Evolutionary conservation across 202 grass and related monocot species (phyloP), one percentile per base, ranked within the genome.

Genomic region (Saccharum hybrid): DNA sequence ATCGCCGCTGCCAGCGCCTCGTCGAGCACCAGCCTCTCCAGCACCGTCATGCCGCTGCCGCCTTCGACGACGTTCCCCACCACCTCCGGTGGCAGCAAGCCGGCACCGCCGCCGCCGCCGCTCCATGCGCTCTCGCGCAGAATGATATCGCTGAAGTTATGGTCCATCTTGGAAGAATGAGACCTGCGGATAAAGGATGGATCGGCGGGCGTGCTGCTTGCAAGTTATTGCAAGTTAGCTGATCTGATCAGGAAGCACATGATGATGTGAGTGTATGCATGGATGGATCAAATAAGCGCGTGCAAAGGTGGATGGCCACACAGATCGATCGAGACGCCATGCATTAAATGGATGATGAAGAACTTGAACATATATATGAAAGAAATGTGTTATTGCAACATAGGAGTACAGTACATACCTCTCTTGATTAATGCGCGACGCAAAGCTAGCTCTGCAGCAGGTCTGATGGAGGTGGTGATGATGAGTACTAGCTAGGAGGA

Each of bases 1-100:
- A 90, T 90, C 34, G 88, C 88, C 54, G 88, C 88, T 2, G 88
- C 76, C 18, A 90, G 84, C 2, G 88, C 88, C 84, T 86, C 88
- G 75, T 86, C 88, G 4, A 90, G 79, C 51, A 86, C 79, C 40
- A 86, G 33, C 68, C 83, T 69, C 74, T 90, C 88, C 83, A 86
- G 75, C 80, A 86, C 75, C 30, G 83, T 79, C 88, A 90, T 90
- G 74, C 31, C 63, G 72, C 40, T 63, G 57, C 40, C n/a, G 7
- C 57, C 72, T n/a, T 72, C 72, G 6, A 76, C 77, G 2, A 23
- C 54, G 54, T 21, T 68, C 23, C 33, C 81, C 60, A 64, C 77
- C 18, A 63, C 59, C 72, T 66, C 51, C 18, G 68, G 43, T 4
- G 34, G 76, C 36, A 74, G 84, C 60, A 43, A 28, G 10, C 46